These are phyloP conservation scores for Xylaria digitata DNA, from an alignment of 2,329 filamentous ascomycete species.

Conservation along the genomic window DNA sequence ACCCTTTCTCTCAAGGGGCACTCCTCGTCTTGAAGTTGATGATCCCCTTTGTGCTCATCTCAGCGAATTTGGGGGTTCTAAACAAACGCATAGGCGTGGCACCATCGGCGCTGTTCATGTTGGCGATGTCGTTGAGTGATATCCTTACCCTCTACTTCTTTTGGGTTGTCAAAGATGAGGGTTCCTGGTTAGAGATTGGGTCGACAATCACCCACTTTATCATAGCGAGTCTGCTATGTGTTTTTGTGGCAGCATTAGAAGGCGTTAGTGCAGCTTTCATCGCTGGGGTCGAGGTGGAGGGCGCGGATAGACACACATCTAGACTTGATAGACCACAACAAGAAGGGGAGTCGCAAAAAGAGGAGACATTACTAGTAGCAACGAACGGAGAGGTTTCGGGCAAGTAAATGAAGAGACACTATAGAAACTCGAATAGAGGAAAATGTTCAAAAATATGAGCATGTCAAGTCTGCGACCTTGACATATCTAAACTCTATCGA, in stretches of 20 bases:
- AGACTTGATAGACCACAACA: constrained; percentile 31
- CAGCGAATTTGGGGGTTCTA: constrained; percentile 91
- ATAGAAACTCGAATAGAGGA: constrained; percentile 18
- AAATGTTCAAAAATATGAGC: neutral
- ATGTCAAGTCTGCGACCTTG: neutral
- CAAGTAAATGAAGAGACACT: constrained; percentile 28
- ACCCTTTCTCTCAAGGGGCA: constrained; percentile 90
- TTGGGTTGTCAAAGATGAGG: constrained; percentile 96
- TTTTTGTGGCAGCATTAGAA: constrained; percentile 91
- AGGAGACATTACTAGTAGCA: constrained; percentile 19
- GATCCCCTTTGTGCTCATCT: constrained; percentile 92
- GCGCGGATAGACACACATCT: constrained; percentile 31
- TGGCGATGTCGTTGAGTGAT: constrained; percentile 91
- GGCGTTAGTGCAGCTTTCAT: constrained; percentile 86
- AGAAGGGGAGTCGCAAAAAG: constrained; percentile 14
- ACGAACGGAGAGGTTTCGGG: constrained; percentile 20
- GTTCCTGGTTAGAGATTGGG: constrained; percentile 96
- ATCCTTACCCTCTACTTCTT: constrained; percentile 96
- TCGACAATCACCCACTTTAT: constrained; percentile 96
- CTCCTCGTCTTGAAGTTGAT: constrained; percentile 89
- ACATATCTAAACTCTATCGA: neutral
- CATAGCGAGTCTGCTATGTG: constrained; percentile 88
- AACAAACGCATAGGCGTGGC: constrained; percentile 86
- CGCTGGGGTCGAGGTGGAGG: constrained; percentile 77
- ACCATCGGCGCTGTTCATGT: constrained; percentile 90